A percentile compares a stretch with the other conserved stretches of the same genome.
These are phyloP conservation scores for Knoxia roxburghii DNA, from an alignment of 257 asterid species.

Conservation along the genomic window DNA sequence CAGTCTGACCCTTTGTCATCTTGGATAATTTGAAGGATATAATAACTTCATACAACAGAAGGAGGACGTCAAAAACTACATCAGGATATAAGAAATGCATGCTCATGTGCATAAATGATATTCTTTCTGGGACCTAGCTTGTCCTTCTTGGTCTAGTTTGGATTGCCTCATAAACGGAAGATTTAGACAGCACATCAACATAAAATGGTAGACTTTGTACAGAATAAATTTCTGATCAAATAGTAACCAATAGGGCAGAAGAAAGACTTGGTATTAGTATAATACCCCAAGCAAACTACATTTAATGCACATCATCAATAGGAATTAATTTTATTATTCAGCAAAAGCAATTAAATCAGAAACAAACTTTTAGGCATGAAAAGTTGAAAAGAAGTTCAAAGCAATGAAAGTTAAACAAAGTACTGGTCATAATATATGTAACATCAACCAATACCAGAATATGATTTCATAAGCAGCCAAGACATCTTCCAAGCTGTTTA, in stretches of 20 bases:
- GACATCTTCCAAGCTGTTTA: no score
- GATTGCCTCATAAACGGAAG: neutral
- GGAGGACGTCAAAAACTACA: neutral
- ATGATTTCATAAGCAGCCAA: neutral
- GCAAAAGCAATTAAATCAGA: no score
- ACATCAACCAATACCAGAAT: neutral
- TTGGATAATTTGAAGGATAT: slow-evolving; percentile 89
- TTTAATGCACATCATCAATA: neutral
- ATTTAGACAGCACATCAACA: neutral
- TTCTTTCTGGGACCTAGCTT: neutral
- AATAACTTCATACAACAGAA: slow-evolving; percentile 53
- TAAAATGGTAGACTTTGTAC: neutral
- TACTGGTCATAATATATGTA: neutral
- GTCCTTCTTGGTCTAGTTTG: neutral
- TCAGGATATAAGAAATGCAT: neutral
- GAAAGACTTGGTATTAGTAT: neutral
- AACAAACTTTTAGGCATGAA: no score
- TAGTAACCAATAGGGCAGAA: neutral
- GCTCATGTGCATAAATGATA: neutral
- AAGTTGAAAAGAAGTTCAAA: neutral
- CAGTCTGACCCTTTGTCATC: slow-evolving; percentile 84
- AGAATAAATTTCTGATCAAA: neutral
- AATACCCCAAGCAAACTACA: neutral
- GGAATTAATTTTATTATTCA: neutral
- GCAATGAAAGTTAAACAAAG: no score